phyloP scores from a whole-genome alignment of 169 alveolate species.

The Cryptosporidium canis region DNA sequence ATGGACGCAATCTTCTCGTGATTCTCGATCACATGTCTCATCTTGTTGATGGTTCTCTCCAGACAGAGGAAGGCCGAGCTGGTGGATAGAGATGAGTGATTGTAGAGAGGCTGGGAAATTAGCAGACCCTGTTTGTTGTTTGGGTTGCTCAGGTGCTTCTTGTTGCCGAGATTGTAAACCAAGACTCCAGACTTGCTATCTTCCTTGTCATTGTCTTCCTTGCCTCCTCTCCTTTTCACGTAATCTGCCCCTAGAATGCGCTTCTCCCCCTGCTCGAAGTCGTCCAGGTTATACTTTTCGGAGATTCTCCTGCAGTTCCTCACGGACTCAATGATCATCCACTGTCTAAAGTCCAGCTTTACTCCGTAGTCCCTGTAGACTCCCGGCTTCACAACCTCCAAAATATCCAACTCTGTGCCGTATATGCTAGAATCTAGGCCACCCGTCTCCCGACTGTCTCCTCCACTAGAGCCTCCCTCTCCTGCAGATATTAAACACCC shows the following conservation, averaged over 20 bases:
- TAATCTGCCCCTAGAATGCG: neutral
- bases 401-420: neutral
- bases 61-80: slow-evolving; percentile 47
- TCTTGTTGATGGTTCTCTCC: slow-evolving; percentile 17
- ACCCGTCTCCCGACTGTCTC: neutral
- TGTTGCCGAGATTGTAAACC: slow-evolving; percentile 14
- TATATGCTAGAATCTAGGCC: neutral
- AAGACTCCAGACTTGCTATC: too few relatives aligned
- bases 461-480: neutral
- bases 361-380: slow-evolving; percentile 46
- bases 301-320: slow-evolving; percentile 34
- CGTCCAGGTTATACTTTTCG: slow-evolving; percentile 21
- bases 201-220: neutral
- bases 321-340: slow-evolving; percentile 48
- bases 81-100: slow-evolving; percentile 53
- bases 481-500: neutral
- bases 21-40: slow-evolving; percentile 31
- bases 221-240: neutral
- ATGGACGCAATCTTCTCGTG: neutral
- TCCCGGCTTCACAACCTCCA: slow-evolving; percentile 59
- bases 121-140: neutral
- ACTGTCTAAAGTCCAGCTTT: slow-evolving; percentile 38
- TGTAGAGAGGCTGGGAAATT: slow-evolving; percentile 24
- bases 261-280: neutral
- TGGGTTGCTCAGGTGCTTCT: neutral